Base-by-base conservation (phyloP, 495 filamentous ascomycete genomes). In the Ascodesmis nigricans region DNA sequence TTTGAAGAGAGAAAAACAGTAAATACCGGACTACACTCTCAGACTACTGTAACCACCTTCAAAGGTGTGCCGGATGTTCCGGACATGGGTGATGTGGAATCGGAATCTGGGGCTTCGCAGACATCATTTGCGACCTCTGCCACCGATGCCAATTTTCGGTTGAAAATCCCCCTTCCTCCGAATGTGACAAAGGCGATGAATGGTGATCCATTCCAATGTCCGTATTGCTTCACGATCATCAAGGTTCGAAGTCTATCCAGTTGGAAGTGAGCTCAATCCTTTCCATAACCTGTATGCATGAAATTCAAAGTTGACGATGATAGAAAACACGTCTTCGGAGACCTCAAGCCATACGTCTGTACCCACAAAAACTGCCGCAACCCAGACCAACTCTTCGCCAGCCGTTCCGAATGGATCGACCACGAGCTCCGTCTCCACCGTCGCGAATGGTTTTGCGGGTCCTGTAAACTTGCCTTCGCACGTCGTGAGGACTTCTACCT, bases 271-370 rank as follows among this genome's bases (percentile, higher is more conserved):
- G 45, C 31, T 13, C 4, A 21, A 29, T 22, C 14, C 11, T 9
- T 21, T 1, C 23, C 20, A 10, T n/a, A n/a, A n/a, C n/a, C 4
- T 10, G 6, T 2, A 8, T 10, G 15, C 13, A 33, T 18, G 3
- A 20, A 14, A n/a, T 2, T 33, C 20, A 33, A 5, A 30, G 23
- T 6, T 30, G 9, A 30, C 28, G 23, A 6, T 31, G 6, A 15
- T 24, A 43, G 40, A 19, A 33, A 34, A 21, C 45, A 50, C 24
- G 35, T 50, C 3, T 45, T 50, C 16, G 8, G 24, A 11, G 47
- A 51, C 39, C 14, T 49, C 3, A 30, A 38, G 29, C 45, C 47
- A 3, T 51, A 51, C 19, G 13, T 48, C 18, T 51, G 47, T 31
- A 42, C 35, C 2, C 23, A 27, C 7, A 8, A 16, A 16, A 26